Conservation (phyloP, 495 filamentous ascomycete genomes). For the Neurospora sublineolata region DNA sequence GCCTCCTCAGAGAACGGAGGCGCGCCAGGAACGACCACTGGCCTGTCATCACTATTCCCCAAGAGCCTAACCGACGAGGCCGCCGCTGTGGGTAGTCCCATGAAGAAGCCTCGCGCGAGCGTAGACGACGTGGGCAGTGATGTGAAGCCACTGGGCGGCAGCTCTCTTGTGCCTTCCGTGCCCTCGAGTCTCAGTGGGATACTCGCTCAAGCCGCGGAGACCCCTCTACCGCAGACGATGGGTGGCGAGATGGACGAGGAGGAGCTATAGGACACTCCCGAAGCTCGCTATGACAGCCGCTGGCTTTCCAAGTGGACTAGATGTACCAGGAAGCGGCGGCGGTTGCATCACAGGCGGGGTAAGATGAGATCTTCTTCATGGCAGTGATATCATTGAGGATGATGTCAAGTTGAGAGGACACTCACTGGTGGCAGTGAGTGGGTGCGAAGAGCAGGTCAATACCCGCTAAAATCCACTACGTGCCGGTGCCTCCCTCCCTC, state of each 20-base stretch:
- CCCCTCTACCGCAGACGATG: neutral
- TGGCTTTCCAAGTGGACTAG: neutral
- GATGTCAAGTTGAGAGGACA: neutral
- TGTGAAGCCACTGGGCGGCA: neutral
- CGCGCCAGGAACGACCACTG: slow-evolving; percentile 16
- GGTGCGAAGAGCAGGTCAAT: too few species aligned
- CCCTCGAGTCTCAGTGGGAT: neutral
- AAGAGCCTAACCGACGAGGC: slow-evolving; percentile 29
- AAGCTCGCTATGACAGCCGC: neutral
- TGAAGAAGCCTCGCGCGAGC: slow-evolving; percentile 74
- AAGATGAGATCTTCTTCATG: neutral
- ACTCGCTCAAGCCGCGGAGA: neutral
- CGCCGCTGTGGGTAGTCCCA: slow-evolving; percentile 56
- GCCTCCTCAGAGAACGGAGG: slow-evolving; percentile 26
- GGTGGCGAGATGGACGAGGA: neutral
- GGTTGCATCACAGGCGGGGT: neutral
- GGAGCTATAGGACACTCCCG: neutral
- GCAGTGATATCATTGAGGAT: neutral
- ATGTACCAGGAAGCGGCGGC: neutral
- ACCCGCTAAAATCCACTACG: too few species aligned
- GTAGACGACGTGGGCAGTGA: slow-evolving; percentile 28
- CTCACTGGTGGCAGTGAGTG: too few species aligned
- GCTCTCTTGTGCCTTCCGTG: neutral
- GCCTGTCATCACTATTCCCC: slow-evolving; percentile 23
- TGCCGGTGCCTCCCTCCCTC: neutral